phyloP scores from a whole-genome alignment of 129 eudicot species.

The Kitagawia praeruptora region DNA sequence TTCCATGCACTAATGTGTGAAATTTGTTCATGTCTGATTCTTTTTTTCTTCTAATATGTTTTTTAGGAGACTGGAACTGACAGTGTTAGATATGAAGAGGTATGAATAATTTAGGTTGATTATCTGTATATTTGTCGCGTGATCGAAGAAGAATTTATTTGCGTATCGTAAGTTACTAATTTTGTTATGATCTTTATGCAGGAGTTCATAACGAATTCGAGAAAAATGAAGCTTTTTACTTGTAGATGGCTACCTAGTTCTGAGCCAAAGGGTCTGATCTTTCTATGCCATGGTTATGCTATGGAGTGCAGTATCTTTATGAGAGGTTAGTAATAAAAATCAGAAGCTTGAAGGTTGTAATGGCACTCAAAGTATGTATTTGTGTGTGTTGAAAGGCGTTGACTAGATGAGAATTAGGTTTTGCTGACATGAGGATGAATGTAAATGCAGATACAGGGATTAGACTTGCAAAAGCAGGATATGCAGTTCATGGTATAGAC shows the following conservation, averaged over 20 bases:
- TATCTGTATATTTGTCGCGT: neutral
- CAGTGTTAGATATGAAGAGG: constrained; percentile 16
- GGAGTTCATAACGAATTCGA: constrained; percentile 30
- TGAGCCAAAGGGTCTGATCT: constrained; percentile 65
- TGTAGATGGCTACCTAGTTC: constrained; percentile 42
- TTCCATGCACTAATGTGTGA: neutral
- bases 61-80: constrained; percentile 2
- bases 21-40: neutral
- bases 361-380: neutral
- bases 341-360: neutral
- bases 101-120: neutral
- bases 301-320: constrained; percentile 88
- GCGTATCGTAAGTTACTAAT: too few species aligned
- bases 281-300: constrained; percentile 91
- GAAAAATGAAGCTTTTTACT: constrained; percentile 45
- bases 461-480: constrained; percentile 65
- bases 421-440: neutral
- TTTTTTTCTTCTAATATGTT: neutral
- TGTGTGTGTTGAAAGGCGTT: neutral
- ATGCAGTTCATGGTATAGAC: constrained; percentile 70
- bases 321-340: constrained; percentile 39
- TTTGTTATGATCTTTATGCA: constrained; percentile 4
- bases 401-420: neutral
- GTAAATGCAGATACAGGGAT: constrained; percentile 40
- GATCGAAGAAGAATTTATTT: neutral